These are phyloP conservation scores for Leccinum variicolor DNA, from an alignment of 768 basidiomycete species.

Conservation along the genomic window DNA sequence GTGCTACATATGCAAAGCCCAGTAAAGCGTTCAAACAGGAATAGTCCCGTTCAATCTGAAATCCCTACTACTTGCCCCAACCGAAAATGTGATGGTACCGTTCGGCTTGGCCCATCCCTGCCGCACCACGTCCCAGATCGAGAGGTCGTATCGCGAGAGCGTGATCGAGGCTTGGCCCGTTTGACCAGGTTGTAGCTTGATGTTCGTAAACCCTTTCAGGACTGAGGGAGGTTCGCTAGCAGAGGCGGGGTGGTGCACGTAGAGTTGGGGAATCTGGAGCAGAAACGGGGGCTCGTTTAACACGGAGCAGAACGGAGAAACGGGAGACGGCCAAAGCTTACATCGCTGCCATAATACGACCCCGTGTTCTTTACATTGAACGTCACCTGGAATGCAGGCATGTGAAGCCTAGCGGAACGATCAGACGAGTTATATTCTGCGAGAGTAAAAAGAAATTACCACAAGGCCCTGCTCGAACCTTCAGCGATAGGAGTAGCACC, in stretches of 20 bases:
- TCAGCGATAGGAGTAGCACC: conserved; percentile 49
- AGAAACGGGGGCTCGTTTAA: background rate
- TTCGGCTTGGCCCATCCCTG: conserved; percentile 75
- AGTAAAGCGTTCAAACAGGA: conserved; percentile 11
- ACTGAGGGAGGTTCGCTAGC: conserved; percentile 70
- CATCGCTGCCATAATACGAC: conserved; percentile 56
- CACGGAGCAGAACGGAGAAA: background rate
- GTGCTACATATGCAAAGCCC: background rate
- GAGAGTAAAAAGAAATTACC: conserved; percentile 34
- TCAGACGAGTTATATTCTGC: background rate
- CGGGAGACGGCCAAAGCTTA: conserved; percentile 25
- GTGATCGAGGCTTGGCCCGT: conserved; percentile 47
- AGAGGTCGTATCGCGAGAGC: conserved; percentile 67
- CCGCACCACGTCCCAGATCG: conserved; percentile 68
- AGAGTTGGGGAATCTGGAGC: conserved; percentile 67
- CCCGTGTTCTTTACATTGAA: conserved; percentile 72
- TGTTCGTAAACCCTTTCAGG: conserved; percentile 66
- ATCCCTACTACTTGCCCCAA: conserved; percentile 72
- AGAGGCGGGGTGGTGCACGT: conserved; percentile 61
- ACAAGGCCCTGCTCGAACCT: conserved; percentile 63
- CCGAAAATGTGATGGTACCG: conserved; percentile 57
- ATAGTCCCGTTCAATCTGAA: conserved; percentile 45
- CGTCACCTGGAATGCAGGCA: conserved; percentile 56
- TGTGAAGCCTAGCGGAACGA: conserved; percentile 49
- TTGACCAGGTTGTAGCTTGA: conserved; percentile 48